Conservation (phyloP, 805 yeast genomes). For the Scheffersomyces coipomensis region DNA sequence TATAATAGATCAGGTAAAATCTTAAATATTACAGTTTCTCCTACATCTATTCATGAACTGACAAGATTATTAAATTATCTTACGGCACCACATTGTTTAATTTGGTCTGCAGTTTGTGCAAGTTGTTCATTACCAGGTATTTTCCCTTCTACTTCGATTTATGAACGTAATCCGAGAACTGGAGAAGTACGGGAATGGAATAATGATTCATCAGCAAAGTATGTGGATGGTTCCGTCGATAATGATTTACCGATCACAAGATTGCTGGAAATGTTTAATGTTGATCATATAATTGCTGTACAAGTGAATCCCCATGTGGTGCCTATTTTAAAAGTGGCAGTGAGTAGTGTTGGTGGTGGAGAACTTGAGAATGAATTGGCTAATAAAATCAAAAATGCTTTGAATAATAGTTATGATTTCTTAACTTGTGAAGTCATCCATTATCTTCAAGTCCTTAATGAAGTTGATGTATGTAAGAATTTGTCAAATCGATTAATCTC, state of each 20-base stretch:
- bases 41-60: constrained; percentile 88
- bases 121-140: constrained; percentile 93
- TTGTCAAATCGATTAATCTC: constrained; percentile 71
- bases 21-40: constrained; percentile 90
- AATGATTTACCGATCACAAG: constrained; percentile 90
- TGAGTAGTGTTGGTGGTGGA: constrained; percentile 71
- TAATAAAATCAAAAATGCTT: constrained; percentile 50
- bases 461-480: constrained; percentile 74
- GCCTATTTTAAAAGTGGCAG: constrained; percentile 73
- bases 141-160: constrained; percentile 81
- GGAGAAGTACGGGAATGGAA: constrained; percentile 80
- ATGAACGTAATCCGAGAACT: constrained; percentile 76
- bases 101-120: constrained; percentile 90
- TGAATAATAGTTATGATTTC: constrained; percentile 57
- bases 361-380: constrained; percentile 61
- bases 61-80: constrained; percentile 78
- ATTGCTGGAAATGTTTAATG: constrained; percentile 94
- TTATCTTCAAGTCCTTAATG: constrained; percentile 67
- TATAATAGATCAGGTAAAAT: constrained; percentile 91
- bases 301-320: constrained; percentile 97
- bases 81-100: constrained; percentile 77
- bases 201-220: constrained; percentile 66
- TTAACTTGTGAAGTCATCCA: constrained; percentile 74
- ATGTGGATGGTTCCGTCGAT: constrained; percentile 95
- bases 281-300: constrained; percentile 94